These are phyloP conservation scores for Russula vinacea DNA, from an alignment of 768 basidiomycete species.

Conservation along the genomic window DNA sequence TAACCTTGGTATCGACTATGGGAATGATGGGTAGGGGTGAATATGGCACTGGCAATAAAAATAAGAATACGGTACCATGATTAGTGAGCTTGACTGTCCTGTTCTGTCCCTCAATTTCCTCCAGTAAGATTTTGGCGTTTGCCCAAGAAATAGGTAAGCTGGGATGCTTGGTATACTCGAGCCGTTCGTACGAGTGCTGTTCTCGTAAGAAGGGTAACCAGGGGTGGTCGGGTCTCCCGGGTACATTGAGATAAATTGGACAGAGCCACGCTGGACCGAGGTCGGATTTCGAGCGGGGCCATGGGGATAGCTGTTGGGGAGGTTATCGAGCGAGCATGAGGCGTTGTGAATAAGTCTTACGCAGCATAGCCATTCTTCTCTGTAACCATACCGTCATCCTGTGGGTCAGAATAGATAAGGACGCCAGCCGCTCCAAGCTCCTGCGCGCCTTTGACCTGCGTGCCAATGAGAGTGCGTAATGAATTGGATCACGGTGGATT, in stretches of 20 bases:
- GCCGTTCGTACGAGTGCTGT: slow-evolving; percentile 61
- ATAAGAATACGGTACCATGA: slow-evolving; percentile 40
- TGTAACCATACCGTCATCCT: slow-evolving; percentile 79
- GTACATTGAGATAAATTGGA: slow-evolving; percentile 61
- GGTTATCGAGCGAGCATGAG: slow-evolving; percentile 3
- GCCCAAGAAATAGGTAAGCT: slow-evolving; percentile 89
- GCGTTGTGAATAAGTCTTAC: slow-evolving; percentile 33
- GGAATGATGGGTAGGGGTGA: neutral
- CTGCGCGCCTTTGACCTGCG: slow-evolving; percentile 75
- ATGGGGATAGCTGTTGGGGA: slow-evolving; percentile 54
- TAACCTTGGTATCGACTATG: slow-evolving; percentile 71
- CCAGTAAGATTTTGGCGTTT: slow-evolving; percentile 64
- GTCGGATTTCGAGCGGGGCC: slow-evolving; percentile 87
- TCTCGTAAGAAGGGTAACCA: slow-evolving; percentile 80
- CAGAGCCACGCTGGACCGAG: slow-evolving; percentile 82
- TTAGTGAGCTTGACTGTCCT: slow-evolving; percentile 55
- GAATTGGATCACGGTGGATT: slow-evolving; percentile 9
- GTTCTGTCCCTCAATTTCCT: slow-evolving; percentile 45
- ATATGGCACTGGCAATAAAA: neutral
- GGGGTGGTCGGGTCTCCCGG: slow-evolving; percentile 83
- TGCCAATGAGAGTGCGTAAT: neutral
- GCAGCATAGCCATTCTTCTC: slow-evolving; percentile 69
- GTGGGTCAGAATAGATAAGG: slow-evolving; percentile 82
- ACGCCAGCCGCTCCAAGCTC: slow-evolving; percentile 76
- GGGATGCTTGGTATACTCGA: slow-evolving; percentile 71